Conservation (phyloP, 257 asterid species). For the Salvia rosmarinus region DNA sequence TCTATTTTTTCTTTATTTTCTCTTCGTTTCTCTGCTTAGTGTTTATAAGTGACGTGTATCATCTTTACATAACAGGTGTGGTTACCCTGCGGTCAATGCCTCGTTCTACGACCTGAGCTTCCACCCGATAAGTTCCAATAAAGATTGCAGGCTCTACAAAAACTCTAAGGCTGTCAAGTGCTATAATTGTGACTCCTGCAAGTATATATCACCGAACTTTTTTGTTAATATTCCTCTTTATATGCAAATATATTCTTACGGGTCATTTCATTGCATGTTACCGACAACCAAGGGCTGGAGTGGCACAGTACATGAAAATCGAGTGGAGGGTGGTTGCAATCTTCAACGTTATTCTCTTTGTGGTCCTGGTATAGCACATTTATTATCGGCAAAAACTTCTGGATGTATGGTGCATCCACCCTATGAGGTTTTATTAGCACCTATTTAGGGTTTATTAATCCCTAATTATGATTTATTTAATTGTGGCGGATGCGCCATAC, state of each 20-base stretch:
- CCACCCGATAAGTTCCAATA: constrained; percentile 67
- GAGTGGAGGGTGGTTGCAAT: constrained; percentile 97
- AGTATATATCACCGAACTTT: constrained; percentile 44
- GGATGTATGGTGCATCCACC: too few species aligned
- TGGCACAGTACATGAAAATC: constrained; percentile 91
- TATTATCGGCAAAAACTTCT: too few species aligned
- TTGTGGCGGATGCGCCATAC: too few species aligned
- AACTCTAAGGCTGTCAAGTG: constrained; percentile 70
- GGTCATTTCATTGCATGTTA: constrained; percentile 15
- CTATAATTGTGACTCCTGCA: constrained; percentile 94
- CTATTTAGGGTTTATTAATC: too few species aligned
- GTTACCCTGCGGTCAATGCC: constrained; percentile 84
- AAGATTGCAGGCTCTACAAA: constrained; percentile 85
- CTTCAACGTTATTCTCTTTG: constrained; percentile 74
- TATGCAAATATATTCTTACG: constrained; percentile 11
- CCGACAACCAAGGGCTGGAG: constrained; percentile 77
- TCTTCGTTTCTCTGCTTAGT: background rate
- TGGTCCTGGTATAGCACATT: constrained; percentile 61
- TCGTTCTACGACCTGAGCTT: constrained; percentile 84
- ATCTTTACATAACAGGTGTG: constrained; percentile 57
- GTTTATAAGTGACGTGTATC: background rate
- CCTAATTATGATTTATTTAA: too few species aligned
- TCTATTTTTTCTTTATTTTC: constrained; percentile 21
- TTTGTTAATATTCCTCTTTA: constrained; percentile 21
- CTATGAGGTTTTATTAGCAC: too few species aligned